Percentiles rank a stretch among this genome's conserved stretches.
Evolutionary conservation across 768 basidiomycete species (phyloP).

Genomic region (Mrakia gelida): DNA sequence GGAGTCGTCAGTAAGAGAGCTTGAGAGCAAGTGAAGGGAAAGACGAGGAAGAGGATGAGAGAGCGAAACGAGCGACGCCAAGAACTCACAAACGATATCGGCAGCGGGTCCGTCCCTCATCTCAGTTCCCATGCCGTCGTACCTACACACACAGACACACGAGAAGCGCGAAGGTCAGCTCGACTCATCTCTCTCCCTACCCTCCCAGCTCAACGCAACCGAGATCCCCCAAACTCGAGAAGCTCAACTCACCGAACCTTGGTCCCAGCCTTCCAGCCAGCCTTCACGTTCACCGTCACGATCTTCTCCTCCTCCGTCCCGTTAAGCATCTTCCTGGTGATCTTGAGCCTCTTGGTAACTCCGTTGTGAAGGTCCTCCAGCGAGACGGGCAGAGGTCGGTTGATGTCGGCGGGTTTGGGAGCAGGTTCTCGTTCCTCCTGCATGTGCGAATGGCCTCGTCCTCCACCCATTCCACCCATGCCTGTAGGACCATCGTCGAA

Average conservation of each 20-base stretch:
- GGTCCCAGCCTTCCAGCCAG: slow-evolving; percentile 95
- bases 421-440: slow-evolving; percentile 44
- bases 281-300: slow-evolving; percentile 52
- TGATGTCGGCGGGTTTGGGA: slow-evolving; percentile 54
- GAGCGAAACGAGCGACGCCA: background rate
- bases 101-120: slow-evolving; percentile 25
- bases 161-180: background rate
- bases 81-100: slow-evolving; percentile 66
- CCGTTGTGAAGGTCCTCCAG: slow-evolving; percentile 79
- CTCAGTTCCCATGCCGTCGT: slow-evolving; percentile 29
- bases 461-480: slow-evolving; percentile 42
- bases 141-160: background rate
- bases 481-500: slow-evolving; percentile 48
- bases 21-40: too few species aligned
- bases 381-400: slow-evolving; percentile 74
- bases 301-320: slow-evolving; percentile 80
- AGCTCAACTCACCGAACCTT: slow-evolving; percentile 58
- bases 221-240: too few species aligned
- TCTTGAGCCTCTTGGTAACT: slow-evolving; percentile 78
- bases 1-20: too few species aligned
- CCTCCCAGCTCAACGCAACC: slow-evolving; percentile 40
- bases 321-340: slow-evolving; percentile 66
- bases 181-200: background rate
- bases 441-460: slow-evolving; percentile 22
- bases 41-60: background rate